Base-by-base conservation (phyloP, 306 rosid species). In the Ormosia emarginata region DNA sequence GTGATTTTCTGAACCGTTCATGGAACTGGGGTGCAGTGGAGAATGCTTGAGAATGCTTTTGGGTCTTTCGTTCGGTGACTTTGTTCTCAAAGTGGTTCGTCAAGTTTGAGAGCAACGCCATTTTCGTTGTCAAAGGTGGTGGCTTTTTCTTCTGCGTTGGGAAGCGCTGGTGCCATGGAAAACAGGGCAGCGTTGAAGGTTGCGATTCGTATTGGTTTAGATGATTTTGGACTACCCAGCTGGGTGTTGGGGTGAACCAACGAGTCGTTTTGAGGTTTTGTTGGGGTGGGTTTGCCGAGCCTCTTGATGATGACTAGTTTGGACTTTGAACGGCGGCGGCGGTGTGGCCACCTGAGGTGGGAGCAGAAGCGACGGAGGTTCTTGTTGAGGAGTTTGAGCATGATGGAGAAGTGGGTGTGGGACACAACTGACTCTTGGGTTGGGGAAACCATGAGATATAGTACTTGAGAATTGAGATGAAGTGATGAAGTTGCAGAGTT, bases 181-280 rank as follows among this genome's bases (percentile, higher is more conserved):
- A 93, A 93, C 52, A 93, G 91, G 53, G 99, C 99, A n/a, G 98
- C 99, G 80, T 93, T 95, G 59, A 95, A 93, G 3, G 98, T 91
- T 0, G 98, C 99, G 10, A 95, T 80, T 58, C 98, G 90, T 7
- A 95, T 83, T 0, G 77, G 79, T 34, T 73, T 74, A 24, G 78
- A 78, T 1, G 88, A 33, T 13, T 79, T 82, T 18, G 34, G 66
- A 4, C 7, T 71, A 52, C 62, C 79, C 85, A 86, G 14, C 36
- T 90, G 87, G 1, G 86, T 67, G 43, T 89, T 92, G 0, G 94
- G 94, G 37, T 89, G 89, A 62, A 90, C 88, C 6, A 81, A 5
- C 0, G 93, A 64, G 37, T 82, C 77, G 5, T 43, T 2, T 3
- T 83, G 69, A 36, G 88, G 8, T 49, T 58, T 24, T 24, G 24